These are phyloP conservation scores for Pyricularia sp. DNA, from an alignment of 2,329 filamentous ascomycete genomes.

Conservation along the genomic window DNA sequence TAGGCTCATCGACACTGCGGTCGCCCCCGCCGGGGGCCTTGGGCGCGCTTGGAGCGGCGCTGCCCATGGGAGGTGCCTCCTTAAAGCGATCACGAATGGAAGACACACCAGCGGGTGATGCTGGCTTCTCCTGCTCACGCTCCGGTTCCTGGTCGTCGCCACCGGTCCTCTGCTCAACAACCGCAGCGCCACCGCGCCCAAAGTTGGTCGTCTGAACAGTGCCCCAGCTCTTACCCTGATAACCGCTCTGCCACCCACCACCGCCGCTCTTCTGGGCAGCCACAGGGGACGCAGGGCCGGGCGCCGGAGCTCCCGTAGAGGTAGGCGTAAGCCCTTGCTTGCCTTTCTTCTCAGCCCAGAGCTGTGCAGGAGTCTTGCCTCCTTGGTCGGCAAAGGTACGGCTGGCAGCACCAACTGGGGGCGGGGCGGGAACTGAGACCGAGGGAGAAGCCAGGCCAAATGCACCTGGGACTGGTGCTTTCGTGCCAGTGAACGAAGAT, in stretches of 20 bases:
- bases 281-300: slow-evolving; percentile 35
- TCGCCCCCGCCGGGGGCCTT: slow-evolving; percentile 20
- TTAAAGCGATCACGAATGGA: slow-evolving; percentile 76
- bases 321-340: slow-evolving; percentile 42
- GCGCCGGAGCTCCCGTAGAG: slow-evolving; percentile 29
- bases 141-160: slow-evolving; percentile 28
- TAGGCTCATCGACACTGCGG: slow-evolving; percentile 26
- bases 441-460: slow-evolving; percentile 51
- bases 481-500: slow-evolving; percentile 66
- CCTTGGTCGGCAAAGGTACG: slow-evolving; percentile 89
- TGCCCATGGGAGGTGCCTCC: slow-evolving; percentile 57
- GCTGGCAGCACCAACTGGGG: slow-evolving; percentile 67
- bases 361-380: slow-evolving; percentile 89
- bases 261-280: slow-evolving; percentile 57
- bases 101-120: slow-evolving; percentile 50
- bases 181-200: slow-evolving; percentile 42
- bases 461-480: slow-evolving; percentile 65
- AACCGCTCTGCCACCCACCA: slow-evolving; percentile 81
- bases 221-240: slow-evolving; percentile 80
- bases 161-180: slow-evolving; percentile 51
- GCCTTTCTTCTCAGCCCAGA: slow-evolving; percentile 97
- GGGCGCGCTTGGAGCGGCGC: slow-evolving; percentile 20
- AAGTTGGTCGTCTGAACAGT: slow-evolving; percentile 64
- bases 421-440: slow-evolving; percentile 31
- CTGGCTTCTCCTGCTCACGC: slow-evolving; percentile 31